Base-by-base conservation (phyloP, 768 basidiomycete species). In the Tylopilus rubrobrunneus region DNA sequence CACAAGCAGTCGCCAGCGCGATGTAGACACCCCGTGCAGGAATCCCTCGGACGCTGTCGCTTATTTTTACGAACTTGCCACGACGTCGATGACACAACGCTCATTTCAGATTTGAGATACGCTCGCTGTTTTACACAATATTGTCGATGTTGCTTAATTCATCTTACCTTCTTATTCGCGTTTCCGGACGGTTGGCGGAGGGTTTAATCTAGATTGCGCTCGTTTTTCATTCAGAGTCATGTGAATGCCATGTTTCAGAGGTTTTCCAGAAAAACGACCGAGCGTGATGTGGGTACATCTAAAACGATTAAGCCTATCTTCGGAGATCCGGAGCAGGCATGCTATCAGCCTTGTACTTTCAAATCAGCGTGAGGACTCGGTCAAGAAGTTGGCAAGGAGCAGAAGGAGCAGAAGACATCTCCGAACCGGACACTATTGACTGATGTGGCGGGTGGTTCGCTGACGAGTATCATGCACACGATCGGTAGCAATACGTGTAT, bases 1-100 rank as follows among this genome's bases (percentile, higher is more conserved):
- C 68, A 14, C 66, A 70, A 46, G 68, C 55, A 2, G 70, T 48
- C 45, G 59, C 47, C 28, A 57, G 56, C 39, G 60, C 67, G 29
- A 58, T 68, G 58, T 68, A 55, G 55, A 19, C 37, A 28, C 44
- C 6, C 14, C 29, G 36, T 15, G 7, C 19, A 19, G 19, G 19
- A 19, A 19, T 19, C 23, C 48, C 12, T 34, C 25, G 44, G 46
- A 44, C 43, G 1, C 1, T 9, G 25, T 19, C 6, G 15, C 51
- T 43, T 11, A 29, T 37, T 46, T 39, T 41, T 27, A 51, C 5
- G 55, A 31, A 48, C 42, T 41, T 46, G 45, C 29, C 19, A 60
- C 49, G 57, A 57, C 33, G 25, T 23, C 33, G 51, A 59, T 49
- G 52, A 59, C 57, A 50, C 57, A 50, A 66, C 54, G 28, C 45